Evolutionary conservation across 164 flowering plant species (phyloP).

Genomic region (Vitis rupestris): DNA sequence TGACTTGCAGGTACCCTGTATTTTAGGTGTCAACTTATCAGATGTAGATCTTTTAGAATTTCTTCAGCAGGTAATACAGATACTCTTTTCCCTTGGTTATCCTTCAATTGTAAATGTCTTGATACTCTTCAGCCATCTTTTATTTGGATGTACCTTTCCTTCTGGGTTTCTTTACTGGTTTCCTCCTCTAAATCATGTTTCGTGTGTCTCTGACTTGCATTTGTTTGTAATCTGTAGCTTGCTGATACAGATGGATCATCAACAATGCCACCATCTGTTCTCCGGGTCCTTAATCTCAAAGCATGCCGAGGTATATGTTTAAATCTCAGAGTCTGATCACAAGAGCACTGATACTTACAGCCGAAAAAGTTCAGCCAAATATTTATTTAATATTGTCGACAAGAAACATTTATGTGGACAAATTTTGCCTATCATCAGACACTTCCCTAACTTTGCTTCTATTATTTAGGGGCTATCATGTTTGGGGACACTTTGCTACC

Average conservation of each 20-base stretch:
- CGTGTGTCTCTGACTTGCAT: constrained; percentile 8
- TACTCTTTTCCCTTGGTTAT: neutral
- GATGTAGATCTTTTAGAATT: constrained; percentile 83
- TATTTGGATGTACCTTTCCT: neutral
- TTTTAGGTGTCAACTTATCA: constrained; percentile 81
- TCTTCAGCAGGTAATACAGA: constrained; percentile 75
- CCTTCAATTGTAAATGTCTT: neutral
- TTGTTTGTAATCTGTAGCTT: constrained; percentile 48
- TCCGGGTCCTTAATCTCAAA: constrained; percentile 78
- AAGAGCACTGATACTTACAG: no score
- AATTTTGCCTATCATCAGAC: neutral
- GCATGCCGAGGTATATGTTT: constrained; percentile 84
- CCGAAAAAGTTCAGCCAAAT: no score
- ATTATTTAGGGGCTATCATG: constrained; percentile 85
- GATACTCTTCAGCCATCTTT: neutral
- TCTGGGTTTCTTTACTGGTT: neutral
- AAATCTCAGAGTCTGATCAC: neutral
- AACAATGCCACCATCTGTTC: constrained; percentile 78
- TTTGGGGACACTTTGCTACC: constrained; percentile 91
- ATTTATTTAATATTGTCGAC: neutral
- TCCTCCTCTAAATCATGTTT: neutral
- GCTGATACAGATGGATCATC: constrained; percentile 96
- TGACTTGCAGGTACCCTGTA: constrained; percentile 82
- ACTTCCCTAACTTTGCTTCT: constrained; percentile 5
- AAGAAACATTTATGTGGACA: neutral